Base-by-base conservation (phyloP, 345 rosid genomes). In the Mercurialis annua region DNA sequence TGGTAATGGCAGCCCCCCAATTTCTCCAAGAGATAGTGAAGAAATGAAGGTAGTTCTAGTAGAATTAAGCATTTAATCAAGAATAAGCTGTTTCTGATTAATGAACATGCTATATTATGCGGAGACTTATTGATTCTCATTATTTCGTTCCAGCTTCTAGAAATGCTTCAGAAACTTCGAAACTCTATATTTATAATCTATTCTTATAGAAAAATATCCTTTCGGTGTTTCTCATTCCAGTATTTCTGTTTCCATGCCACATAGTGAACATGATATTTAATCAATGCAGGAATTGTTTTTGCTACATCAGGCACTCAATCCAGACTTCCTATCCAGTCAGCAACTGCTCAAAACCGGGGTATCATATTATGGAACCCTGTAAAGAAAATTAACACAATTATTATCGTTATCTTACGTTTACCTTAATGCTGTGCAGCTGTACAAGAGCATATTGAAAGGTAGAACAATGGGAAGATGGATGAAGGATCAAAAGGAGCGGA, bases 401-500 rank as follows among this genome's bases (percentile, higher is more conserved):
- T 44, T 26, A 46, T 31, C 14, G 20, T 23, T 5, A 43, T 58
- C 21, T 20, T 27, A n/a, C 10, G 38, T 18, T 34, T 10, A 46
- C 21, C 16, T 65, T 51, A 43, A 10, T 76, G 26, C 21, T 60
- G 43, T 65, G 81, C 83, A 90, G 98, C 50, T 87, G 54, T 88
- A 77, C 83, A 90, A 81, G 85, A 85, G 87, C 89, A 76, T 87
- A 59, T 24, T 82, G 73, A 82, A 68, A 78, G 89, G 97, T 52
- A 75, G 83, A 73, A 90, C 96, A 65, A 80, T 83, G 91, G 96
- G 98, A 54, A 87, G 96, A 73, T 77, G 97, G 87, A 18, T 88
- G 67, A 92, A 88, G 74, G 98, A 92, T 77, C 98, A 90, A 44
- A 92, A 84, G 74, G 97, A 86, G 71, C 86, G 86, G 82, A 92